Base-by-base conservation (phyloP, 768 basidiomycete genomes). In the Auriculariales sp. region DNA sequence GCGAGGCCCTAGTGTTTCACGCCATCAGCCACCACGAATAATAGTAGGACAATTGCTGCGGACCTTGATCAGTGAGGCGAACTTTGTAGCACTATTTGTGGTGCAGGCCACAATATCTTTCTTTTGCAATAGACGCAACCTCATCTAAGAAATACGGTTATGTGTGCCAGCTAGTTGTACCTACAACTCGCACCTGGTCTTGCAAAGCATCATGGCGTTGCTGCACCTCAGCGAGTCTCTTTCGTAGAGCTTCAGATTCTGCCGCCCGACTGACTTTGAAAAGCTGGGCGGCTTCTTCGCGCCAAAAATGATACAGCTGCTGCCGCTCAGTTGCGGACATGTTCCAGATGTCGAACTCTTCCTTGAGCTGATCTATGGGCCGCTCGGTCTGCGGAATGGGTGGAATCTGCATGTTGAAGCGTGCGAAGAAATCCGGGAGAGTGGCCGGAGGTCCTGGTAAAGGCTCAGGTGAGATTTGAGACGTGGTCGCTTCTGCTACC, bases 41-140 rank as follows among this genome's bases (percentile, higher is more conserved):
- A 29, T 31, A n/a, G 5, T 17, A 17, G 4, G 28, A 44, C 27
- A n/a, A 50, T 25, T 28, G 9, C 39, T 15, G 17, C 64, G 29
- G 33, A 79, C 82, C 61, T 66, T 74, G 17, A 86, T 61, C 2
- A 86, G 65, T 0, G 71, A 68, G 0, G 72, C 66, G 9, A 84
- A 62, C 49, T 81, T 83, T 0, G 84, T 81, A 2, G 83, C 83
- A 42, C 83, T 83, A 19, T 78, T 85, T 0, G 84, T 87, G 0
- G 85, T 89, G 53, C 83, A 85, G 4, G 81, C 86, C 42, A 87
- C 74, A 17, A 89, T 69, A 56, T 83, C 74, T 0, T 74, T 68
- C 4, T 68, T 60, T 28, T 61, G 58, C 4, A 89, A 65, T 4
- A 88, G 61, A 3, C 68, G 67, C 0, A 78, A 72, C 10, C 78